Conservation (phyloP, 2,329 filamentous ascomycete genomes). For the Colletotrichum theobromicola region DNA sequence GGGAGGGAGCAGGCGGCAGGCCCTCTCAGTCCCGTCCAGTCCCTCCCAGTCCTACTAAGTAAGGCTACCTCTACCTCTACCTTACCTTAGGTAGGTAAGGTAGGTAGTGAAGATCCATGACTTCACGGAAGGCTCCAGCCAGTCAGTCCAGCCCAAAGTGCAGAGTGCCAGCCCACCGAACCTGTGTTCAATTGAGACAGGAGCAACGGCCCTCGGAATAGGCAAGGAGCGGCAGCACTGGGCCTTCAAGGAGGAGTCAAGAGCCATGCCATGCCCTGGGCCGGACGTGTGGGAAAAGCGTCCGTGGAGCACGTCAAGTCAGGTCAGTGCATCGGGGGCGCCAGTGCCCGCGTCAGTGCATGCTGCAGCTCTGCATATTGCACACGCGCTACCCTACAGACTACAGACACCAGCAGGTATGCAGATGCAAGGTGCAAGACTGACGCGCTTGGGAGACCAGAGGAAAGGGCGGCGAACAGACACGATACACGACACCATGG, state of each 20-base stretch:
- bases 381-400: no score
- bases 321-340: slow-evolving; percentile 13
- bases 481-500: neutral
- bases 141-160: neutral
- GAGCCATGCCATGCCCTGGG: neutral
- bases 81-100: neutral
- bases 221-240: neutral
- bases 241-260: neutral
- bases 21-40: no score
- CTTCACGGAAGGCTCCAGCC: neutral
- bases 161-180: neutral
- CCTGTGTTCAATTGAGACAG: neutral
- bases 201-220: neutral
- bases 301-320: slow-evolving; percentile 3
- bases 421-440: neutral
- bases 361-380: neutral
- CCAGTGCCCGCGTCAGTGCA: slow-evolving; percentile 3
- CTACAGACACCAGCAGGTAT: no score
- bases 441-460: neutral
- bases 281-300: neutral
- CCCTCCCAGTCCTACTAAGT: neutral
- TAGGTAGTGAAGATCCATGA: neutral
- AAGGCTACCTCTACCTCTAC: neutral
- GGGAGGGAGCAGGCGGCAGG: neutral
- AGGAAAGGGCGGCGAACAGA: neutral